A percentile compares a stretch with the other conserved stretches of the same genome.
Conservation (phyloP, 805 yeast genomes). For the Nakazawaea peltata region DNA sequence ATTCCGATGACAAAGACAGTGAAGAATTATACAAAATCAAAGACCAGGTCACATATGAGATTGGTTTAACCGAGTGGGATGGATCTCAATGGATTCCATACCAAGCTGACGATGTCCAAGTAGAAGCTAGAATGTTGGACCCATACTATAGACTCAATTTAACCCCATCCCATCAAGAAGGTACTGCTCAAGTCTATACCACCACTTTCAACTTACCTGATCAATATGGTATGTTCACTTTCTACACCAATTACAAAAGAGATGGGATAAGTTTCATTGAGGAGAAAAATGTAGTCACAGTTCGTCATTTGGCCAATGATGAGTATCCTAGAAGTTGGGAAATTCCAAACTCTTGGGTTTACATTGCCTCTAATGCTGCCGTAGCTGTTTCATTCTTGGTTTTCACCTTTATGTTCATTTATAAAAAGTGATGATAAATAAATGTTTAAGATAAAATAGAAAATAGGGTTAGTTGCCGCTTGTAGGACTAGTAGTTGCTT, state of each 20-base stretch:
- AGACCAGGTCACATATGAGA: conserved; percentile 54
- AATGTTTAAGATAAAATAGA: no score
- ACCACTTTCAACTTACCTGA: conserved; percentile 74
- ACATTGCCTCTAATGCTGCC: conserved; percentile 58
- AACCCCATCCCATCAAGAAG: conserved; percentile 28
- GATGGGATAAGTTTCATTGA: conserved; percentile 63
- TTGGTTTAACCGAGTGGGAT: conserved; percentile 38
- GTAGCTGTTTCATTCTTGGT: conserved; percentile 73
- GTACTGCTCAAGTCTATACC: conserved; percentile 40
- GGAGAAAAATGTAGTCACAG: conserved; percentile 65
- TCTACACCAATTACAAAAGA: conserved; percentile 69
- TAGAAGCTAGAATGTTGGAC: conserved; percentile 84
- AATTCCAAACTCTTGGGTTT: conserved; percentile 90
- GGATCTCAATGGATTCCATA: conserved; percentile 67
- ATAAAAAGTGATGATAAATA: conserved; percentile 14
- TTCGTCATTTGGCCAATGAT: conserved; percentile 92
- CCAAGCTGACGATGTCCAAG: conserved; percentile 56
- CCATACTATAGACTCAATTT: conserved; percentile 85
- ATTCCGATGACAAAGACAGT: conserved; percentile 34
- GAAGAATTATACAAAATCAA: conserved; percentile 58
- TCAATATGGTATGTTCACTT: conserved; percentile 95
- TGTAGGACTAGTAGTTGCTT: background rate
- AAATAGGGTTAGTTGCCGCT: background rate
- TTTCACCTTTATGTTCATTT: conserved; percentile 62
- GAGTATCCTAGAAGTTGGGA: conserved; percentile 92